These are phyloP conservation scores for Colletotrichum paranaense DNA, from an alignment of 2,329 filamentous ascomycete species.

Conservation along the genomic window DNA sequence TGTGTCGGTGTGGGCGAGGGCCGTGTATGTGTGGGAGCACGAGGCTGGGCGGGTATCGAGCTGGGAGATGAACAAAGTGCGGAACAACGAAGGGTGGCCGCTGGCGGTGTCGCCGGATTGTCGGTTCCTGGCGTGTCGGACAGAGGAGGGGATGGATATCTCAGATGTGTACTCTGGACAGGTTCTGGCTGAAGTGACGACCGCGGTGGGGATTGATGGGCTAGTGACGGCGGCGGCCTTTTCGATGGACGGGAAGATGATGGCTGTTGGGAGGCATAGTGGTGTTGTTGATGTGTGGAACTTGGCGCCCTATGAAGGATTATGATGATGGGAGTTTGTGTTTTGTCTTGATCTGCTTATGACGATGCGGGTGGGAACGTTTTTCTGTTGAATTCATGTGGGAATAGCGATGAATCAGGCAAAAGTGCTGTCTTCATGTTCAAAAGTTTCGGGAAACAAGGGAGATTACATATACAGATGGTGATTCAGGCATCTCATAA, in stretches of 20 bases:
- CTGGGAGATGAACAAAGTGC: conserved; percentile 48
- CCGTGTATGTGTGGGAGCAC: conserved; percentile 52
- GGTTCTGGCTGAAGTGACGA: conserved; percentile 43
- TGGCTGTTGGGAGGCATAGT: conserved; percentile 49
- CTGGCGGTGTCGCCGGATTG: conserved; percentile 52
- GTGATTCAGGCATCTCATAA: no score
- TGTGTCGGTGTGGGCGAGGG: conserved; percentile 51
- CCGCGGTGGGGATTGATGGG: conserved; percentile 30
- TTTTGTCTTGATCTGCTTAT: not conserved
- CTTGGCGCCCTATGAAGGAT: conserved; percentile 1
- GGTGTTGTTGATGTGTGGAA: conserved; percentile 49
- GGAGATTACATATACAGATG: no score
- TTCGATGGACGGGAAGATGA: conserved; percentile 41
- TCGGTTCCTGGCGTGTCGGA: conserved; percentile 51
- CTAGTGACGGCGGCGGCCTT: conserved; percentile 51
- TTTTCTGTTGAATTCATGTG: not conserved
- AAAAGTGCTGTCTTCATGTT: no score
- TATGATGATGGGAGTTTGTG: not conserved
- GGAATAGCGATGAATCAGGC: not conserved
- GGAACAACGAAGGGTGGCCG: conserved; percentile 52
- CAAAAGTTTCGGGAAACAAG: not conserved
- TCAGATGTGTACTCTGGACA: conserved; percentile 49
- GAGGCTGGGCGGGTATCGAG: conserved; percentile 45
- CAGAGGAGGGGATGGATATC: conserved; percentile 54
- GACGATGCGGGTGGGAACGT: not conserved